Evolutionary conservation across 2,329 filamentous ascomycete species (phyloP), one percentile per base, ranked within the genome.

Genomic region (Aureobasidium mangrovei): DNA sequence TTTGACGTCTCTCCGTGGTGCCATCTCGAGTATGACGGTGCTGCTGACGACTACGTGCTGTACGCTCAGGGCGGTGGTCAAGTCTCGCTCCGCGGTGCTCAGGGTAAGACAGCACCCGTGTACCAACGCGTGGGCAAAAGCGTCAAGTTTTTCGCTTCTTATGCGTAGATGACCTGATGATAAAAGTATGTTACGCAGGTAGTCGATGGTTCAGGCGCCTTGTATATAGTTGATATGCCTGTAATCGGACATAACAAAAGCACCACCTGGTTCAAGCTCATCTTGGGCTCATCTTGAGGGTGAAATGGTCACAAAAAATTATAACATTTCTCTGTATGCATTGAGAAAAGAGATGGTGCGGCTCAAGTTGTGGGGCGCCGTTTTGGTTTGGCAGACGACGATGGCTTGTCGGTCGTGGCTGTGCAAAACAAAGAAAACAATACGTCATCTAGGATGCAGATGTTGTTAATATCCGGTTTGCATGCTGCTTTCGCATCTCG

Each of bases 1-100:
- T 45, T 46, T 9, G 59, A 62, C 35, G 59, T 60, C 32, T 54
- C 59, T 26, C 60, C 60, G 31, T 60, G 60, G 35, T 62, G 61
- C 29, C 60, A 61, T 56, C 47, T 61, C 29, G 60, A 61, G 56
- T 60, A 58, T 43, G 31, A 10, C 6, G 35, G 12, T 18, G 54
- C 57, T 27, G 52, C 44, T 28, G 39, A 31, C 18, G 26, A 31
- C 31, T 54, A 54, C 41, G 42, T 53, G 31, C 41, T 62, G 28
- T 62, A 52, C 47, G 59, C 60, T 38, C 54, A 57, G 31, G 60
- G 60, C n/a, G 49, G 46, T 9, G 59, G 59, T 28, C 60, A 62
- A 56, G 59, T 58, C 32, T 56, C 53, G 8, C 60, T 58, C 55
- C 54, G 59, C 33, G 58, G 57, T 1, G 35, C 59, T 49, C 36